Evolutionary conservation across 1,284 basidiomycete species (phyloP), one percentile per base, ranked within the genome.

Genomic region (Heterobasidion parviporum): DNA sequence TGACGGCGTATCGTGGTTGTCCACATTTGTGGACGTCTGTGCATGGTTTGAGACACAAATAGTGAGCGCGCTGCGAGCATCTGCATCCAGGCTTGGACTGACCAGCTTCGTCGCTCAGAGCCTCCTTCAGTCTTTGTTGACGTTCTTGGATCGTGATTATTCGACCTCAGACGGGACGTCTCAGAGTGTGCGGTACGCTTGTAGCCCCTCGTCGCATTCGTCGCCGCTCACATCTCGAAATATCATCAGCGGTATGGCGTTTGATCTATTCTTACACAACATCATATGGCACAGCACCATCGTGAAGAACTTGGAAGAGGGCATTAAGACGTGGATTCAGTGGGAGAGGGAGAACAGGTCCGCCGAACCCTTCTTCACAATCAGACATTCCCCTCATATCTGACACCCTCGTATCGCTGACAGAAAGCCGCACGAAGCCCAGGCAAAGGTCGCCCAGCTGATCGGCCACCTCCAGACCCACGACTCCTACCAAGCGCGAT

Each of bases 91-190:
- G 4, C 9, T 48, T 33, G 32, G 10, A 51, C 16, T n/a, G 9
- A 51, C 32, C 14, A 7, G 20, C 18, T 32, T 8, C 7, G 12
- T 16, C 14, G 20, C 45, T 8, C 34, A 54, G 53, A 85, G 68
- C 5, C 67, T 85, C 8, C 61, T 88, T 8, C 70, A 75, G 60
- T 83, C 82, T 0, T 64, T 87, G 20, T 64, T 87, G 56, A 78
- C 85, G 0, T 84, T 83, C 61, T 69, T 88, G 46, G 83, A 89
- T 62, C 81, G 84, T 63, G 71, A 72, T 0, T 85, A 83, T 60
- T 68, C 83, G 1, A 64, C 64, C 2, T 70, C 75, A 55, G 68
- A 71, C 34, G 63, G 70, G 41, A 59, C 67, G 8, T 58, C 71
- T 8, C 56, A 61, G 14, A 67, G 65, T 18, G 77, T 82, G 46